Base-by-base conservation (phyloP, 148 eudicot genomes). In the Camellia japonica region DNA sequence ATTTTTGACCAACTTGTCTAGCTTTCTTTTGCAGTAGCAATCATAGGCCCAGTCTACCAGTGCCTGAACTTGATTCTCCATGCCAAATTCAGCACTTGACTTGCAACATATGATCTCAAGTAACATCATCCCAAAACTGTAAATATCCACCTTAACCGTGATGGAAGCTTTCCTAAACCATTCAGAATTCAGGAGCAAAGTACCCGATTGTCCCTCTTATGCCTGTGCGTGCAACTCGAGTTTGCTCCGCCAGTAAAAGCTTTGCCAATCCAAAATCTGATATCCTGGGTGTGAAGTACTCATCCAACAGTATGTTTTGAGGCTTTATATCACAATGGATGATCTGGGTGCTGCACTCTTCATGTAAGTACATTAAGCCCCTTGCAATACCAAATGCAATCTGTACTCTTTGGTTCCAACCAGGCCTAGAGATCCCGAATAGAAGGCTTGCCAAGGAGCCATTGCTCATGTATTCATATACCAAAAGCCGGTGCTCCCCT, bases 321-420 rank as follows among this genome's bases (percentile, higher is more conserved):
- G 88, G 84, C 80, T 86, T 81, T 73, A 86, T 83, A 73, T 86
- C 88, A 59, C 88, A 86, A 61, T 86, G 88, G n/a, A 86, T 83
- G 66, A 86, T 77, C 71, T 79, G 88, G 52, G 75, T 80, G 58
- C 51, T 47, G 51, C 86, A 83, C 51, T 86, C 88, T 73, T 86
- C 88, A 19, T 86, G 88, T 75, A 86, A 47, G 51, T 52, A 68
- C 83, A 86, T 43, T 47, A 47, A 7, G 6, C 51, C 51, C 51
- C 51, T 47, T 47, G 51, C 51, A 4, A 47, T 47, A 4, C 51
- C 51, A 47, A 47, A 47, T 47, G 51, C 51, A 47, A 47, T 47
- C 7, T 47, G 51, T 4, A 47, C 51, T 47, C 51, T 47, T 47
- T 47, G 51, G 51, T 47, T 47, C 51, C 51, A 47, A 47, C 7